Base-by-base conservation (phyloP, 306 rosid species). In the Pterocarpus santalinus region DNA sequence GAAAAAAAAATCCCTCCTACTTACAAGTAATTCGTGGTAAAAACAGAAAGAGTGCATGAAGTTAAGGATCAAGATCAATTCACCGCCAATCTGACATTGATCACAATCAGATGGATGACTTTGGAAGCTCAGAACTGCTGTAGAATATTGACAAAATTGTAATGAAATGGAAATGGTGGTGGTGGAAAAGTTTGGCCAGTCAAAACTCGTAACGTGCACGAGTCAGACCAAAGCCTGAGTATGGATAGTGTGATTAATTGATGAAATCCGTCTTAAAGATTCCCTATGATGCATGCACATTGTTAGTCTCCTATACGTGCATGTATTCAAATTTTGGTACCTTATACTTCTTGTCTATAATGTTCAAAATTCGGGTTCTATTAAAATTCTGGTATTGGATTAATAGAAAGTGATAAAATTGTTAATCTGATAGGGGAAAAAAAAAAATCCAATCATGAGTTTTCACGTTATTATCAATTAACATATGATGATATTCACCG, bases 151-250 rank as follows among this genome's bases (percentile, higher is more conserved):
- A 83, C 56, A 72, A 65, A 78, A 73, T 78, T 65, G 39, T 28
- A 72, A 65, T 38, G 57, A 33, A 56, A 65, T 36, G 56, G 33
- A 53, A 64, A 22, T 22, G 28, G 39, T 64, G 38, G 58, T 36
- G 72, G 10, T 28, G 32, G 14, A 57, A 65, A 82, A 77, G 86
- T 86, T 80, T 76, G 89, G 81, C 47, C 41, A 61, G 87, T 80
- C 90, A 77, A 84, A 71, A 60, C 61, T 68, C 6, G 61, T 43
- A 55, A 66, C 17, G 34, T 2, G 35, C 47, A 72, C 58, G 68
- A 36, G 67, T 68, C 75, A 75, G 71, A 32, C 15, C 2, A 58
- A 47, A 44, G 11, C 16, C 60, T 55, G 16, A 43, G 10, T 8
- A 32, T 8, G 49, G 64, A 60, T 28, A 70, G 43, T 63, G 71